Evolutionary conservation across 106 monocot species (phyloP).

Genomic region (Dendrobium huoshanense): DNA sequence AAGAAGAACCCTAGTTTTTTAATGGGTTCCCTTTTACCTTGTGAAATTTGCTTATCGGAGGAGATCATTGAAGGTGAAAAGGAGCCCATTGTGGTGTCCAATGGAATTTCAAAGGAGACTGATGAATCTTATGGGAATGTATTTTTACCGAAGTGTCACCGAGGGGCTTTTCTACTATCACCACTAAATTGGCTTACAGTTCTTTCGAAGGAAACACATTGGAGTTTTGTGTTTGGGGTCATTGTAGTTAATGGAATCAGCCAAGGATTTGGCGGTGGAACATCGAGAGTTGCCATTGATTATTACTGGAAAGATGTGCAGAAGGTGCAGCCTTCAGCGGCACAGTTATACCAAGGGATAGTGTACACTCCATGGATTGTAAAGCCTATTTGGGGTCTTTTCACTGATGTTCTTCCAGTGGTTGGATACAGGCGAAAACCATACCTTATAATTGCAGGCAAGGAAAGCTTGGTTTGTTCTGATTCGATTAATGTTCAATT

Average conservation of each 20-base stretch:
- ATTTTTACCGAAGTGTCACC: background rate
- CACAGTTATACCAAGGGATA: conserved; percentile 74
- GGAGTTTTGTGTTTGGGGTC: conserved; percentile 73
- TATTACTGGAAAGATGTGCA: conserved; percentile 95
- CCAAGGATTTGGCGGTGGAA: conserved; percentile 64
- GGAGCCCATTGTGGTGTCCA: background rate
- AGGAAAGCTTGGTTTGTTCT: background rate
- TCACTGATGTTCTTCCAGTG: conserved; percentile 77
- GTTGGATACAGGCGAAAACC: conserved; percentile 69
- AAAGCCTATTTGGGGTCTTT: conserved; percentile 81
- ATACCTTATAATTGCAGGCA: conserved; percentile 72
- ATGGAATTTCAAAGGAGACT: background rate
- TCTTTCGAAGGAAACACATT: conserved; percentile 54
- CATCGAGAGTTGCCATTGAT: conserved; percentile 46
- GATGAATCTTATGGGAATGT: background rate
- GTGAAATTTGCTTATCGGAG: background rate
- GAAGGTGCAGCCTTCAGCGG: conserved; percentile 58
- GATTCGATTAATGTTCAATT: background rate
- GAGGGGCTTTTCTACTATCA: background rate
- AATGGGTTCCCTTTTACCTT: background rate
- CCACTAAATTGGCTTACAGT: conserved; percentile 58
- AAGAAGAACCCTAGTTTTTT: no score
- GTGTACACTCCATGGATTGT: conserved; percentile 72
- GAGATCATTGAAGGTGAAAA: background rate
- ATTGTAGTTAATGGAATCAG: conserved; percentile 54